A percentile compares a stretch with the other conserved stretches of the same genome.
Conservation (phyloP, 2,329 filamentous ascomycete genomes). For the Geoglossum cookeanum region DNA sequence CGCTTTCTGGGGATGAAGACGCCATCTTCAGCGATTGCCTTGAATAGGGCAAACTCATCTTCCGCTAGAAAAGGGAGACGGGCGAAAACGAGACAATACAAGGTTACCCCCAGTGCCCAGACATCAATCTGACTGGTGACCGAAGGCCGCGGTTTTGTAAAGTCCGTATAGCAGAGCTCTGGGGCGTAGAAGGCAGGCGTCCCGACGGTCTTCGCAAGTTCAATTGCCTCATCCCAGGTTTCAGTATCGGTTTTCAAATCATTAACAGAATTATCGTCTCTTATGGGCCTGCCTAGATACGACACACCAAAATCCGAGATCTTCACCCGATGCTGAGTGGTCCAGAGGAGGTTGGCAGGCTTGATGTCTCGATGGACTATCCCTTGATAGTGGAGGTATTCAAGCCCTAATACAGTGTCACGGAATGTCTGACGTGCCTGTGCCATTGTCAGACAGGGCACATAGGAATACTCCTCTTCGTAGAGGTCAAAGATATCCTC, state of each 20-base stretch:
- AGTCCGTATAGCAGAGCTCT: constrained; percentile 80
- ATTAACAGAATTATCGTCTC: constrained; percentile 60
- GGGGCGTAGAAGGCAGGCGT: constrained; percentile 96
- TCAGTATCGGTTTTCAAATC: constrained; percentile 64
- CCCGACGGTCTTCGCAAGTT: constrained; percentile 94
- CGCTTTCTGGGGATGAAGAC: constrained; percentile 71
- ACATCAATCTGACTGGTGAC: constrained; percentile 89
- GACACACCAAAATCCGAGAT: constrained; percentile 98
- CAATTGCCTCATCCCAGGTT: constrained; percentile 80
- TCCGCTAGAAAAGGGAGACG: constrained; percentile 85
- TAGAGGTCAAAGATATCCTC: constrained; percentile 48
- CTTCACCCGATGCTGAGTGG: constrained; percentile 69
- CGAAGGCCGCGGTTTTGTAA: constrained; percentile 45
- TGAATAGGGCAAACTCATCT: constrained; percentile 82
- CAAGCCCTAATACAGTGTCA: constrained; percentile 79
- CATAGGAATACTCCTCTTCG: constrained; percentile 78
- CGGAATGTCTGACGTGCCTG: constrained; percentile 72
- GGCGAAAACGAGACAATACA: constrained; percentile 89
- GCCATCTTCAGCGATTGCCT: constrained; percentile 79
- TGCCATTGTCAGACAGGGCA: constrained; percentile 76
- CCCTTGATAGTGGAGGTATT: constrained; percentile 80
- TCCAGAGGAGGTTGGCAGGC: constrained; percentile 79
- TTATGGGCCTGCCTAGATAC: constrained; percentile 76
- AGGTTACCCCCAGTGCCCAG: constrained; percentile 88
- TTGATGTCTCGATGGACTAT: constrained; percentile 76